Percentiles rank a stretch among this genome's conserved stretches.
Conservation (phyloP, 2,329 filamentous ascomycete genomes). For the Emergomyces orientalis region DNA sequence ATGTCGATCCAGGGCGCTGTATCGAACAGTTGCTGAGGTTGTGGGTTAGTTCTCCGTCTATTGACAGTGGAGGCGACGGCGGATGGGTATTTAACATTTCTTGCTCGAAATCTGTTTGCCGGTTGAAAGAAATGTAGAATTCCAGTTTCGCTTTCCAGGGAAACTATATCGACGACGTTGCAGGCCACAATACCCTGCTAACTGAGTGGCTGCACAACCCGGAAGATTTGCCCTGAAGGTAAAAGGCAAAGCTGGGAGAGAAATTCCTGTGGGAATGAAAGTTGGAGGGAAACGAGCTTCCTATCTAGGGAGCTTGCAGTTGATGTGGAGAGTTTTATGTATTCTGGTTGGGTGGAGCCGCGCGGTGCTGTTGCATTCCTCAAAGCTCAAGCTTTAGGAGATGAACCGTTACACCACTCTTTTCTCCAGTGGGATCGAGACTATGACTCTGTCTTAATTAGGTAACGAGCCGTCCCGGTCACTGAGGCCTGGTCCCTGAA, state of each 20-base stretch:
- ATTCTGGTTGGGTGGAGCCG: constrained; percentile 1
- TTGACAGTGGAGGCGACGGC: constrained; percentile 16
- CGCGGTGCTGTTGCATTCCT: constrained; percentile 3
- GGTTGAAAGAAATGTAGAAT: not conserved
- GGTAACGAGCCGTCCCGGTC: constrained; percentile 7
- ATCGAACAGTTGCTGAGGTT: constrained; percentile 9
- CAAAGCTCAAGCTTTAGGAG: constrained; percentile 6
- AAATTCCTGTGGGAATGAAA: not conserved
- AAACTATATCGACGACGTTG: not conserved
- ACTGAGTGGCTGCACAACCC: not conserved
- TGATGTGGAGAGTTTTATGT: constrained; percentile 3
- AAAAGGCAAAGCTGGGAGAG: not conserved
- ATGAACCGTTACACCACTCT: constrained; percentile 7
- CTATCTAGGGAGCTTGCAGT: not conserved
- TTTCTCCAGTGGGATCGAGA: not conserved
- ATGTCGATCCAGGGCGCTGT: constrained; percentile 5
- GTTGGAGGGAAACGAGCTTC: not conserved
- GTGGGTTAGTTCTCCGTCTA: constrained; percentile 13
- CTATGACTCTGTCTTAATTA: constrained; percentile 5
- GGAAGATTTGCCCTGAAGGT: not conserved
- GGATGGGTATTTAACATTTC: constrained; percentile 11
- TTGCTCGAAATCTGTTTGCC: constrained; percentile 1
- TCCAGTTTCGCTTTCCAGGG: not conserved
- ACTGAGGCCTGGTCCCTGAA: constrained; percentile 5
- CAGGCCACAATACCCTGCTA: not conserved